Conservation (phyloP, 306 rosid species). For the Rubus parviflorus region DNA sequence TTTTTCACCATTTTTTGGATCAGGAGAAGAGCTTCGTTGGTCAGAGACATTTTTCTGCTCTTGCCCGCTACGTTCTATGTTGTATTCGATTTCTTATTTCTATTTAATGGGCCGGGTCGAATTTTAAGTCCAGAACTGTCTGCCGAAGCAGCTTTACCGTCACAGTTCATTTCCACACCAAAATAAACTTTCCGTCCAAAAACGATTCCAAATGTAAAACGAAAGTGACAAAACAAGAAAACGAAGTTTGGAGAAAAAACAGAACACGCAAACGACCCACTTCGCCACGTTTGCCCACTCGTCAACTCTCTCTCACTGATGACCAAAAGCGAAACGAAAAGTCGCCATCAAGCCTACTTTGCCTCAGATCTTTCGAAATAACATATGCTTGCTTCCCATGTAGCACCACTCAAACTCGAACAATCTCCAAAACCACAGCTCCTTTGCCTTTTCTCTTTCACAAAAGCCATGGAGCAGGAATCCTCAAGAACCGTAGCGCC, state of each 20-base stretch:
- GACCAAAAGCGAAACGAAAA: background rate
- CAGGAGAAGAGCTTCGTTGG: conserved; percentile 42
- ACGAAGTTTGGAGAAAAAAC: background rate
- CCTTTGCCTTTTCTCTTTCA: background rate
- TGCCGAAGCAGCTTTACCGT: too few relatives aligned
- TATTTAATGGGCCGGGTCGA: too few relatives aligned
- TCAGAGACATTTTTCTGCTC: conserved; percentile 32
- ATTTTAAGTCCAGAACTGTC: too few relatives aligned
- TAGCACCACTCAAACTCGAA: background rate
- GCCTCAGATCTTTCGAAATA: background rate
- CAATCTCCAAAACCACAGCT: background rate
- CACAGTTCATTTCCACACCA: background rate
- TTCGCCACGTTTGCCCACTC: background rate
- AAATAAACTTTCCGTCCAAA: background rate
- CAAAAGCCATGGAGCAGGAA: conserved; percentile 38
- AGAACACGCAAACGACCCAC: background rate
- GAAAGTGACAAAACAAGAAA: background rate
- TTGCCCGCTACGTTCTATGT: too few relatives aligned
- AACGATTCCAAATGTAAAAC: background rate
- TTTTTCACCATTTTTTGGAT: conserved; percentile 63
- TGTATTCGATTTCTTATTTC: too few relatives aligned
- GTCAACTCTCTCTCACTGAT: background rate
- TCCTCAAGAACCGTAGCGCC: background rate
- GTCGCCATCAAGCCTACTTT: background rate
- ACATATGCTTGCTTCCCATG: background rate